These are phyloP conservation scores for Boletus sp. DNA, from an alignment of 768 basidiomycete genomes.

Conservation along the genomic window DNA sequence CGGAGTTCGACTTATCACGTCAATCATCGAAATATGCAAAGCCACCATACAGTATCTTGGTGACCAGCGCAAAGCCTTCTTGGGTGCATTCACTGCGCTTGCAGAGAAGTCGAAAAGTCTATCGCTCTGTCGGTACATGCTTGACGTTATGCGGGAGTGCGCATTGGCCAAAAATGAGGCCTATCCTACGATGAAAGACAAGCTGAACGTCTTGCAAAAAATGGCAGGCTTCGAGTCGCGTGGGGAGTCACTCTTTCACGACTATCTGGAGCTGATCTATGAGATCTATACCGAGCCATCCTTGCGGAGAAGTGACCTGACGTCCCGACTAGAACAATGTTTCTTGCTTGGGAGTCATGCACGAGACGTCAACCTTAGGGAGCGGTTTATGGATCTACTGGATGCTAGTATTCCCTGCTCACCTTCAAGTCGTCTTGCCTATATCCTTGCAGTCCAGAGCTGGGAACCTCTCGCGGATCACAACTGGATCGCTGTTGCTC, in stretches of 20 bases:
- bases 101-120: conserved; percentile 87
- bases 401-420: conserved; percentile 86
- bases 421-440: conserved; percentile 76
- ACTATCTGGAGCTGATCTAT: conserved; percentile 85
- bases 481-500: conserved; percentile 91
- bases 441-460: conserved; percentile 87
- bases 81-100: conserved; percentile 73
- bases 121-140: conserved; percentile 75
- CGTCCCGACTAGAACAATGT: conserved; percentile 86
- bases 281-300: conserved; percentile 90
- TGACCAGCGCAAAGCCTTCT: conserved; percentile 80
- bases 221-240: conserved; percentile 83
- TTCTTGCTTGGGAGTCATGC: conserved; percentile 91
- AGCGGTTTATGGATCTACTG: conserved; percentile 84
- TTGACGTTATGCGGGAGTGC: conserved; percentile 87
- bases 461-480: conserved; percentile 93
- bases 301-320: conserved; percentile 88
- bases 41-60: conserved; percentile 75
- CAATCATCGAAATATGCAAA: conserved; percentile 86
- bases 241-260: conserved; percentile 73
- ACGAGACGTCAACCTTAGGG: conserved; percentile 72
- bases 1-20: conserved; percentile 61
- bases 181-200: conserved; percentile 94
- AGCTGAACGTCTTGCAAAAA: conserved; percentile 81
- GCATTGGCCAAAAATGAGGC: conserved; percentile 81